A percentile compares a stretch with the other conserved stretches of the same genome.
These are phyloP conservation scores for Chalciporus pseudorubinellus DNA, from an alignment of 768 basidiomycete genomes.

Conservation along the genomic window DNA sequence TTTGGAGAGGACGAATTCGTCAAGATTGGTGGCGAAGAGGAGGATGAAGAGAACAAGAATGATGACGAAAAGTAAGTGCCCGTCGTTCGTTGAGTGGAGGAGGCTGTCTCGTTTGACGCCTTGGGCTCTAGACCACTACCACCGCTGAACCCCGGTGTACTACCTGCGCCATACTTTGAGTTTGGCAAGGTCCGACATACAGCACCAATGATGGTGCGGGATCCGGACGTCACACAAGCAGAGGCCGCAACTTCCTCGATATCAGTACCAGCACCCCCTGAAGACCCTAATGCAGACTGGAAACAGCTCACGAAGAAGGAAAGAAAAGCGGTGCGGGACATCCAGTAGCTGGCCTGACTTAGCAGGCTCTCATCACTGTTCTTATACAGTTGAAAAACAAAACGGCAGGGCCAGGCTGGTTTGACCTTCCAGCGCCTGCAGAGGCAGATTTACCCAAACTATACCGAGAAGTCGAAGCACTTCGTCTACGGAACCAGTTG, in stretches of 20 bases:
- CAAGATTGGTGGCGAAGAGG: constrained; percentile 38
- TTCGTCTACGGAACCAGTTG: constrained; percentile 81
- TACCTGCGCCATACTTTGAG: constrained; percentile 65
- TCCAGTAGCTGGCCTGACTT: background rate
- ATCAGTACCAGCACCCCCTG: constrained; percentile 56
- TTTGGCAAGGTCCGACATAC: constrained; percentile 43
- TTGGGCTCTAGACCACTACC: constrained; percentile 52
- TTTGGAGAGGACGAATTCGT: constrained; percentile 57
- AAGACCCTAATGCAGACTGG: constrained; percentile 60
- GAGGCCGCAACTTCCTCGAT: constrained; percentile 50
- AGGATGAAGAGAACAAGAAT: constrained; percentile 25
- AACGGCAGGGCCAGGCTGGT: constrained; percentile 83
- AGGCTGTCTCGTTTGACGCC: background rate
- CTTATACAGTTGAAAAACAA: constrained; percentile 55
- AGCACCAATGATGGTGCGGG: constrained; percentile 48
- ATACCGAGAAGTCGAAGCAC: constrained; percentile 82
- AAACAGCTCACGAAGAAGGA: constrained; percentile 70
- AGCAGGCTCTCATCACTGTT: background rate
- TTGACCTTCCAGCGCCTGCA: constrained; percentile 80
- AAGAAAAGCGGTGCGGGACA: constrained; percentile 59
- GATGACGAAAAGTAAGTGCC: constrained; percentile 32
- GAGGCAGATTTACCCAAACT: constrained; percentile 77
- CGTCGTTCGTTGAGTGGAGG: constrained; percentile 4
- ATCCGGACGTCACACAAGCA: constrained; percentile 58
- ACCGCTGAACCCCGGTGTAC: constrained; percentile 57